phyloP scores from a whole-genome alignment of 1,139 yeast species.

The Candida smagusa region DNA sequence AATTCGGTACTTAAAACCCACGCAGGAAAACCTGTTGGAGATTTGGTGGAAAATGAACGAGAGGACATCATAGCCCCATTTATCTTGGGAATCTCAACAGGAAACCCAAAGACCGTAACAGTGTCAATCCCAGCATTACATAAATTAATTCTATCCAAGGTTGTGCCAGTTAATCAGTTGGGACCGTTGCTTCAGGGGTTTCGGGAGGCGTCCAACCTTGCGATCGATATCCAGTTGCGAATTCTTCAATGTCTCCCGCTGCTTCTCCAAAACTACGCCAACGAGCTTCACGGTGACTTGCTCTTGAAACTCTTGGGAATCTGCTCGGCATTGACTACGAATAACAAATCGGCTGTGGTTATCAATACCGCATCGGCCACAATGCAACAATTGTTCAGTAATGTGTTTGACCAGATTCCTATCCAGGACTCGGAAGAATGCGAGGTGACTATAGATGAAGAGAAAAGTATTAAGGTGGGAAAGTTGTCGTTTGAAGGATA shows the following conservation, averaged over 20 bases:
- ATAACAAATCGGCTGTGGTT: conserved; percentile 72
- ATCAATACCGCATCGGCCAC: conserved; percentile 94
- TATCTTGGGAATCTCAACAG: conserved; percentile 65
- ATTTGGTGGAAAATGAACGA: conserved; percentile 18
- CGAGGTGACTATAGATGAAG: conserved; percentile 43
- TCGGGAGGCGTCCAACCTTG: conserved; percentile 69
- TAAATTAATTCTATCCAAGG: conserved; percentile 11
- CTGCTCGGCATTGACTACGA: conserved; percentile 68
- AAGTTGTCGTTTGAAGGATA: conserved; percentile 66
- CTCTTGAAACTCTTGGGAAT: conserved; percentile 61
- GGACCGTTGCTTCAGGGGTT: conserved; percentile 61
- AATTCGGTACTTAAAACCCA: conserved; percentile 43
- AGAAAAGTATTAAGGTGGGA: conserved; percentile 40
- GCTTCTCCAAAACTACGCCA: conserved; percentile 61
- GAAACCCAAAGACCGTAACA: conserved; percentile 70
- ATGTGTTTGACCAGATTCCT: conserved; percentile 60
- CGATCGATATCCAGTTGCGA: conserved; percentile 80
- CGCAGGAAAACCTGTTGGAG: conserved; percentile 12
- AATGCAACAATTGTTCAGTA: conserved; percentile 75
- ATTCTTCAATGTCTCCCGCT: conserved; percentile 84
- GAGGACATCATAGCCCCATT: conserved; percentile 67
- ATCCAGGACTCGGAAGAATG: conserved; percentile 14
- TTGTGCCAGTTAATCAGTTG: conserved; percentile 50
- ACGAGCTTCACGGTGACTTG: conserved; percentile 50
- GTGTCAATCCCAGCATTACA: conserved; percentile 39